Evolutionary conservation across 257 asterid genomes (phyloP), one percentile per base, ranked within the genome.

Genomic region (Ballota nigra): DNA sequence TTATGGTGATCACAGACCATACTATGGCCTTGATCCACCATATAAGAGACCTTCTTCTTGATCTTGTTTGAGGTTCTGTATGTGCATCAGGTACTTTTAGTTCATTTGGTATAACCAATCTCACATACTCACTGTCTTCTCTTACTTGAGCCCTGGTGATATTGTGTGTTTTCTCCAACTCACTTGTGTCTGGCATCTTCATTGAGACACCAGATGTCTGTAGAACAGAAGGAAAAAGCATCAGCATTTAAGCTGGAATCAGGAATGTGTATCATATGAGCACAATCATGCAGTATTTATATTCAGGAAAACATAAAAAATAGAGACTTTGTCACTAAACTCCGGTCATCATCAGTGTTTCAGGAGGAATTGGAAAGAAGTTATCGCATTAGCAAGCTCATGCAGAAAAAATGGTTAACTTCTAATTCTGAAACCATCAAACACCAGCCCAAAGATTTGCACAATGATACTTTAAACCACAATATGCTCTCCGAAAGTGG

Each of bases 91-190:
- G 74, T 72, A 77, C 64, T 47, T 81, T 85, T 58, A 61, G 76
- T 75, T 82, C 96, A 77, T 77, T 66, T 19, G 86, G 80, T 68
- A 88, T 75, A 70, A 87, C 95, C 80, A 91, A 86, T 79, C 96
- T 85, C 52, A 83, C 91, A 62, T 87, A 90, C 86, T 88, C 97
- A 65, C 90, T 86, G 55, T 85, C 89, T 66, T 83, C 94, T 78
- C 85, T 83, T 31, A 60, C 67, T 73, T 63, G 88, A 69, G 59
- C 73, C 55, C 71, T 78, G 41, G 61, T 75, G 66, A 71, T 66
- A 26, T 56, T 77, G 29, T 63, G 79, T 45, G 78, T 73, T 74
- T 76, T 83, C 76, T 71, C 89, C 19, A 77, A 66, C 77, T 78
- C 85, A 45, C 68, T 67, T 11, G 82, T 77, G 82, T 83, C 85